phyloP scores from a whole-genome alignment of 208 protist genomes.

The Trypanosoma boissoni region DNA sequence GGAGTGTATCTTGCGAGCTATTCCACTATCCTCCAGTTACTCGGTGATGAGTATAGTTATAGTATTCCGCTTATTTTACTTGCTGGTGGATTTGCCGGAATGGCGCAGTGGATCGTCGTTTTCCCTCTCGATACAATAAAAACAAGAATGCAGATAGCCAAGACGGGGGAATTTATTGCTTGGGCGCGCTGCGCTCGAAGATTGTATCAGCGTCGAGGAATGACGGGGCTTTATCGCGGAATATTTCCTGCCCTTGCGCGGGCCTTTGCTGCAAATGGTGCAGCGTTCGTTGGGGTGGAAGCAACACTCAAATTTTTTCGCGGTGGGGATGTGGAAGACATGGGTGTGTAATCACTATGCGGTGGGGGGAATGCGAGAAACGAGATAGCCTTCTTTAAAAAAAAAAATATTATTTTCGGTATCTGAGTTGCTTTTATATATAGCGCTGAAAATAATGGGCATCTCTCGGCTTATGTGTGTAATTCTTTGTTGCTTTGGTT shows the following conservation, averaged over 20 bases:
- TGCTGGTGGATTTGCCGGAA: constrained; percentile 61
- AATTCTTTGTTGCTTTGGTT: no score
- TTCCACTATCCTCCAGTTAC: constrained; percentile 11
- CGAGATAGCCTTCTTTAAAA: no score
- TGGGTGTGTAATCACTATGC: neutral
- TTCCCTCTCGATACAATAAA: constrained; percentile 91
- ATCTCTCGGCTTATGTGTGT: neutral
- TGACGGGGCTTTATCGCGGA: constrained; percentile 21
- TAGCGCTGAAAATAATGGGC: neutral
- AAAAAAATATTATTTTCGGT: no score
- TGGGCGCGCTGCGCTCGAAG: constrained; percentile 22
- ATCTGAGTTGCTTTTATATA: neutral
- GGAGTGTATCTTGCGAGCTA: constrained; percentile 27
- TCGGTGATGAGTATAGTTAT: constrained; percentile 17
- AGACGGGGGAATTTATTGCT: constrained; percentile 3
- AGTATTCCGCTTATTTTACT: constrained; percentile 35
- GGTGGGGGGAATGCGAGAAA: neutral
- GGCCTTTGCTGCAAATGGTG: constrained; percentile 25
- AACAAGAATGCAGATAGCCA: constrained; percentile 66
- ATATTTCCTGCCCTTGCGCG: constrained; percentile 21
- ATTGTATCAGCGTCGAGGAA: constrained; percentile 16
- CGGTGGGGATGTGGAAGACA: constrained; percentile 9
- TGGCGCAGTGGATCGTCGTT: constrained; percentile 69
- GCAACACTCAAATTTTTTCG: constrained; percentile 23
- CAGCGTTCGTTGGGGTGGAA: constrained; percentile 26